phyloP scores from a whole-genome alignment of 257 asterid species.

The Ballota nigra region DNA sequence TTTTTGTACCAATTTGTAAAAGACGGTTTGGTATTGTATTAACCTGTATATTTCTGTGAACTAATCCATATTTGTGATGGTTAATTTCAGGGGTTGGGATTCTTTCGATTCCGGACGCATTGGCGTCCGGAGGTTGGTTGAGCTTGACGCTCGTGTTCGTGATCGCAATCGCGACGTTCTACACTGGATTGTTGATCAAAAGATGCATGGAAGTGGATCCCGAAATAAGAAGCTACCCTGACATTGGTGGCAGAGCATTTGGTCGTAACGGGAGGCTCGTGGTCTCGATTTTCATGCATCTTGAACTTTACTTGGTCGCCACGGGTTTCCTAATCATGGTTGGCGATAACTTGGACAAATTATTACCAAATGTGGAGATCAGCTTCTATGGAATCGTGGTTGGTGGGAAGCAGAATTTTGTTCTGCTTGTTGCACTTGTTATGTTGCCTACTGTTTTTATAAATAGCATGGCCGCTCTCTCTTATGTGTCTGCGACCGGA shows the following conservation, averaged over 20 bases:
- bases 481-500: conserved; percentile 63
- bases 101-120: conserved; percentile 55
- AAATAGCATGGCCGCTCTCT: conserved; percentile 48
- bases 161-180: conserved; percentile 48
- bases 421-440: conserved; percentile 35
- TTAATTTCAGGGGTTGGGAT: conserved; percentile 55
- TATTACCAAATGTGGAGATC: conserved; percentile 34
- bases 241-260: conserved; percentile 53
- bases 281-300: conserved; percentile 46
- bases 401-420: conserved; percentile 38
- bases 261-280: conserved; percentile 44
- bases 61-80: not conserved
- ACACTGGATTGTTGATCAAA: conserved; percentile 52
- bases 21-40: no score
- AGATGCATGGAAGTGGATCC: conserved; percentile 57
- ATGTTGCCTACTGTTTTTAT: conserved; percentile 57
- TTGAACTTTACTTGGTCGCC: conserved; percentile 65
- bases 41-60: no score
- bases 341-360: conserved; percentile 50
- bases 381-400: conserved; percentile 24
- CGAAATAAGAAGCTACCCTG: conserved; percentile 52
- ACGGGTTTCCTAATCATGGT: conserved; percentile 61
- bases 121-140: conserved; percentile 67
- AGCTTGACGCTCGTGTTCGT: conserved; percentile 45
- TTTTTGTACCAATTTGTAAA: no score